Conservation (phyloP, 2,329 filamentous ascomycete species). For the Stagonosporopsis chrysanthemi region DNA sequence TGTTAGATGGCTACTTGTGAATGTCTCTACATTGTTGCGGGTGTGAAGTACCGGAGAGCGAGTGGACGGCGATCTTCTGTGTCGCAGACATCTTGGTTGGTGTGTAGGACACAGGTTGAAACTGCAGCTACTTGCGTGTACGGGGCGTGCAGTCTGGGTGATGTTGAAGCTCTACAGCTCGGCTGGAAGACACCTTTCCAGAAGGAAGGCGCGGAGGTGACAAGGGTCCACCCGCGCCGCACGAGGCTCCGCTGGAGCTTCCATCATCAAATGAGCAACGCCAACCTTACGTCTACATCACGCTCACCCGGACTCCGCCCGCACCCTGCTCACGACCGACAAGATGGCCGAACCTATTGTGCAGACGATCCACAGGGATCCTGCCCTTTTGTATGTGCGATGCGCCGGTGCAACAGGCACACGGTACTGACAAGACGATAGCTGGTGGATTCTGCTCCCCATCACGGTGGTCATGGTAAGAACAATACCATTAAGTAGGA, state of each 20-base stretch:
- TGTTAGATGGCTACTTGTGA: constrained; percentile 23
- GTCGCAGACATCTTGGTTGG: constrained; percentile 44
- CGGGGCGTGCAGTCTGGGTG: constrained; percentile 12
- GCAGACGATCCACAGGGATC: constrained; percentile 98
- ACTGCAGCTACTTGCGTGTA: neutral
- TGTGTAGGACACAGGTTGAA: neutral
- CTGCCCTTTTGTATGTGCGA: constrained; percentile 85
- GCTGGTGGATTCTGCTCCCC: constrained; percentile 98
- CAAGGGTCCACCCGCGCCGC: constrained; percentile 41
- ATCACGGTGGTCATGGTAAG: constrained; percentile 95
- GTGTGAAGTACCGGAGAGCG: constrained; percentile 63
- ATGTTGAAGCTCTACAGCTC: constrained; percentile 21
- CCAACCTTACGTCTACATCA: constrained; percentile 27
- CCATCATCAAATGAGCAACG: constrained; percentile 29
- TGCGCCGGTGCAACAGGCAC: neutral
- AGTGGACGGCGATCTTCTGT: constrained; percentile 70
- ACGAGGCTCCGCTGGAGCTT: constrained; percentile 38
- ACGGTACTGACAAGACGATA: constrained; percentile 53
- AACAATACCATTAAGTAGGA: neutral
- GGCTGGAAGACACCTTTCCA: constrained; percentile 48
- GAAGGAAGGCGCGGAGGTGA: constrained; percentile 39
- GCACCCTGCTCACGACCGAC: constrained; percentile 30
- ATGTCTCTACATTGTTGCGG: neutral
- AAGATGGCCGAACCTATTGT: constrained; percentile 83
- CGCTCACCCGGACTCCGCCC: constrained; percentile 20